A percentile compares a stretch with the other conserved stretches of the same genome.
phyloP scores from a whole-genome alignment of 1,284 basidiomycete species.

The Butyriboletus appendiculatus region DNA sequence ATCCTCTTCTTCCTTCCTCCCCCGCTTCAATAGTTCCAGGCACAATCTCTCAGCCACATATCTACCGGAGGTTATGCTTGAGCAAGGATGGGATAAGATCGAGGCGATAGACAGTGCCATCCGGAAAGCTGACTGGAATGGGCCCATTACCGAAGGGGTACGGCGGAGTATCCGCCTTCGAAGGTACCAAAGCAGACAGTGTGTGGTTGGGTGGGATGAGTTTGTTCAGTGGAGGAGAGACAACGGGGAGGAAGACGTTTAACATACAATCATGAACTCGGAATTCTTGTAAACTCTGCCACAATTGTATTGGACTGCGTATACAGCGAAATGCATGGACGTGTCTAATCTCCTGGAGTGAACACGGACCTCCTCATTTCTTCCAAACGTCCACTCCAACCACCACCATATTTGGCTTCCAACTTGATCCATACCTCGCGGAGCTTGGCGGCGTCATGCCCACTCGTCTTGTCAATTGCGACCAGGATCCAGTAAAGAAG shows the following conservation, averaged over 20 bases:
- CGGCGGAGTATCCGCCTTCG: conserved; percentile 76
- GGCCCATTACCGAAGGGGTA: conserved; percentile 81
- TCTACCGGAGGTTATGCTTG: conserved; percentile 90
- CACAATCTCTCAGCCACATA: conserved; percentile 86
- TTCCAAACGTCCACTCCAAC: conserved; percentile 53
- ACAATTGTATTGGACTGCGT: conserved; percentile 14
- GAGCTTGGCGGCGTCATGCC: conserved; percentile 47
- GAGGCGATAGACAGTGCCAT: conserved; percentile 92
- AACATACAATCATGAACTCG: conserved; percentile 1
- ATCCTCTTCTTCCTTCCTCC: conserved; percentile 61
- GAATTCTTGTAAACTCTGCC: conserved; percentile 9
- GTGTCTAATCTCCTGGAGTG: conserved; percentile 9
- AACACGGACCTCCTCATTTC: conserved; percentile 40
- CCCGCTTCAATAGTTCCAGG: conserved; percentile 48
- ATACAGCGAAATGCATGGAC: conserved; percentile 2
- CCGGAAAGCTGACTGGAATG: conserved; percentile 89
- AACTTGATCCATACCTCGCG: conserved; percentile 56
- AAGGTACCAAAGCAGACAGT: conserved; percentile 85
- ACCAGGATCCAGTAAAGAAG: conserved; percentile 65
- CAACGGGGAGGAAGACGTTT: conserved; percentile 41
- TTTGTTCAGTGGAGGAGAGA: conserved; percentile 71
- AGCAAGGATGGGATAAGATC: conserved; percentile 91
- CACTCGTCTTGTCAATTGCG: conserved; percentile 60
- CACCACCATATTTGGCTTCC: conserved; percentile 49
- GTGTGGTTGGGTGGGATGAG: conserved; percentile 72